These are phyloP conservation scores for Komagataella pastoris DNA, from an alignment of 805 yeast species.

Conservation along the genomic window DNA sequence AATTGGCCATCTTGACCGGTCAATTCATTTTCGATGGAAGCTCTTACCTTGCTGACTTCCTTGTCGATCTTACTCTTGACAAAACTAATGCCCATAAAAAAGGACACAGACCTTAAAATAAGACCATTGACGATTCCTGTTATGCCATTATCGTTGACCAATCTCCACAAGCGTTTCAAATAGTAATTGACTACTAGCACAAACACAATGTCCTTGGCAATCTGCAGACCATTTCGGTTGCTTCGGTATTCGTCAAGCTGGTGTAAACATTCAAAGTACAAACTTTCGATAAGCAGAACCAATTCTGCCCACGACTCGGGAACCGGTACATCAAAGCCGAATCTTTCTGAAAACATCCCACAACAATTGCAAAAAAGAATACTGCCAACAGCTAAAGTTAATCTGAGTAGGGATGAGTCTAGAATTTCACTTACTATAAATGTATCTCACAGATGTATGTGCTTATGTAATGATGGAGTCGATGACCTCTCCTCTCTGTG, in stretches of 20 bases:
- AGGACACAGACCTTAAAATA: not conserved
- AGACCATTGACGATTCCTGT: not conserved
- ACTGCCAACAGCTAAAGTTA: not conserved
- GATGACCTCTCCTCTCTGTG: not conserved
- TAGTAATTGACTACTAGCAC: not conserved
- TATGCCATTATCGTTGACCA: not conserved
- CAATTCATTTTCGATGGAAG: slow-evolving; percentile 39
- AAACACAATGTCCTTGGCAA: not conserved
- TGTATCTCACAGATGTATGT: not conserved
- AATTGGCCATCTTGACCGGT: slow-evolving; percentile 38
- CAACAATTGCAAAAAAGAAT: not conserved
- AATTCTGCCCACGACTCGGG: not conserved
- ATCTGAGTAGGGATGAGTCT: not conserved
- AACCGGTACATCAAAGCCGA: not conserved
- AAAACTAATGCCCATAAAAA: slow-evolving; percentile 34
- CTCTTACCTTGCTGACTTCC: slow-evolving; percentile 38
- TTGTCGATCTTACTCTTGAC: slow-evolving; percentile 41
- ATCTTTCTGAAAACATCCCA: not conserved
- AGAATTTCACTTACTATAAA: not conserved
- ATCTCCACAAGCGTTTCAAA: not conserved
- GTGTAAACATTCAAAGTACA: not conserved
- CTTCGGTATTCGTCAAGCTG: not conserved
- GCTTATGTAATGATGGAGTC: not conserved
- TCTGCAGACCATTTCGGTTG: not conserved
- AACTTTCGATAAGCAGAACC: not conserved